Evolutionary conservation across 768 basidiomycete genomes (phyloP).

Genomic region (Lactarius hengduanensis): DNA sequence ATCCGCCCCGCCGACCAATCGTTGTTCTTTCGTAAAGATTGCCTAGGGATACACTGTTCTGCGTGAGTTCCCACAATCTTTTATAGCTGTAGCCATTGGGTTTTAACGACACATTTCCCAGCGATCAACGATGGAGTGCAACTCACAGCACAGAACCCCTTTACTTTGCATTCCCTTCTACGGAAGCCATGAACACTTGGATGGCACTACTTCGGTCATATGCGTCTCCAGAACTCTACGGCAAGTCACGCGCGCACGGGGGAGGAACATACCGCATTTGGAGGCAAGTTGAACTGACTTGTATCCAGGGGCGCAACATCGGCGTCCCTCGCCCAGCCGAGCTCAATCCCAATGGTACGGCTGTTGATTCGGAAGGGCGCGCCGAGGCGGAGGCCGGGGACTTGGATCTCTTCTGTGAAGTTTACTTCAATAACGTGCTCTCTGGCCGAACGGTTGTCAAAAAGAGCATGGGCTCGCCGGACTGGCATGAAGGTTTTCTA

Average conservation of each 20-base stretch:
- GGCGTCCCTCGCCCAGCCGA: conserved; percentile 48
- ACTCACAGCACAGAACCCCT: conserved; percentile 56
- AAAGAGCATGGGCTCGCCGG: conserved; percentile 60
- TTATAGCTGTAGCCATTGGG: conserved; percentile 7
- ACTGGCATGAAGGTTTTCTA: conserved; percentile 81
- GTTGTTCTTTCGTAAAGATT: conserved; percentile 73
- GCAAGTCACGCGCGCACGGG: conserved; percentile 48
- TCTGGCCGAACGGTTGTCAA: conserved; percentile 75
- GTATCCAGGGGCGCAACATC: conserved; percentile 73
- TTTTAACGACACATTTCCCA: conserved; percentile 32
- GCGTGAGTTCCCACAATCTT: conserved; percentile 41
- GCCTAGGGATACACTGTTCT: conserved; percentile 65
- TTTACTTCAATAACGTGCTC: conserved; percentile 64
- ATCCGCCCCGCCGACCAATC: conserved; percentile 75
- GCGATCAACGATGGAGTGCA: conserved; percentile 61
- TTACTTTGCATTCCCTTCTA: conserved; percentile 68
- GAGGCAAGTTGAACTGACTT: conserved; percentile 73
- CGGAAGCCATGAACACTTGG: conserved; percentile 71
- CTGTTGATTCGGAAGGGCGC: conserved; percentile 26
- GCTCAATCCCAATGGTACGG: conserved; percentile 31
- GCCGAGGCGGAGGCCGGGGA: conserved; percentile 50
- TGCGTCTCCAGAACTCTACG: conserved; percentile 78
- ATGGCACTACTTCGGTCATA: conserved; percentile 77
- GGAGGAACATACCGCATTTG: conserved; percentile 86
- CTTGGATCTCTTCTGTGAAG: conserved; percentile 73